These are phyloP conservation scores for Sparassis latifolia DNA, from an alignment of 1,284 basidiomycete species.

Conservation along the genomic window DNA sequence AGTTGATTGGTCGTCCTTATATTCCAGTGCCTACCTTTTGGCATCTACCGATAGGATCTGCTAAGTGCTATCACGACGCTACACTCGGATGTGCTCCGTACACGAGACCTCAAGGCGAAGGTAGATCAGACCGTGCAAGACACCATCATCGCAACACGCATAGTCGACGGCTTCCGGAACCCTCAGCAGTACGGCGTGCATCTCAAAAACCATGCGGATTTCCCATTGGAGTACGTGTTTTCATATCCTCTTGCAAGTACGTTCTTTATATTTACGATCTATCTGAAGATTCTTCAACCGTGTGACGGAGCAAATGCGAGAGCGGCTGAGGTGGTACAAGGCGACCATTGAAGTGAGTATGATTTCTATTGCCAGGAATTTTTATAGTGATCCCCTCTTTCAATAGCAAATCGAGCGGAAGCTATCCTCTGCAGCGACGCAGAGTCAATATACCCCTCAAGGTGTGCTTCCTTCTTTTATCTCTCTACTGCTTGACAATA, in stretches of 20 bases:
- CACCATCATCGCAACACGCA: slow-evolving; percentile 63
- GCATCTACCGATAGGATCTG: slow-evolving; percentile 40
- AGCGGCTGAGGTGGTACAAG: slow-evolving; percentile 71
- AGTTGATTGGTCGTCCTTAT: background rate
- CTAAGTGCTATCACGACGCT: slow-evolving; percentile 56
- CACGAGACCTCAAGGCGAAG: slow-evolving; percentile 62
- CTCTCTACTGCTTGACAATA: background rate
- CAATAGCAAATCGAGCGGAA: slow-evolving; percentile 77
- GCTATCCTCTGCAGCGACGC: slow-evolving; percentile 55
- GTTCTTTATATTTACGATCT: background rate
- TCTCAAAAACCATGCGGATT: slow-evolving; percentile 68
- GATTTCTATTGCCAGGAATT: background rate
- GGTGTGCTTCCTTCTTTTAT: slow-evolving; percentile 31
- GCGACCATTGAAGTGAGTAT: slow-evolving; percentile 64
- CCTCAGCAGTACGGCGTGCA: slow-evolving; percentile 62
- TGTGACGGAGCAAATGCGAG: slow-evolving; percentile 64
- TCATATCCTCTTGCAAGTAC: background rate
- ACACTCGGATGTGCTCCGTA: slow-evolving; percentile 58
- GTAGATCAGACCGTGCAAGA: slow-evolving; percentile 74
- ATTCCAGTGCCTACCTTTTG: too few relatives aligned
- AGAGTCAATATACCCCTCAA: slow-evolving; percentile 68
- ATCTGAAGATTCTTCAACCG: slow-evolving; percentile 61
- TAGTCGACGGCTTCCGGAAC: slow-evolving; percentile 70
- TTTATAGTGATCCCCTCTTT: background rate
- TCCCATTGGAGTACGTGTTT: slow-evolving; percentile 68